Percentiles rank a stretch among this genome's conserved stretches.
These are phyloP conservation scores for Trichocladium uniseriatum DNA, from an alignment of 495 filamentous ascomycete genomes.

Conservation along the genomic window DNA sequence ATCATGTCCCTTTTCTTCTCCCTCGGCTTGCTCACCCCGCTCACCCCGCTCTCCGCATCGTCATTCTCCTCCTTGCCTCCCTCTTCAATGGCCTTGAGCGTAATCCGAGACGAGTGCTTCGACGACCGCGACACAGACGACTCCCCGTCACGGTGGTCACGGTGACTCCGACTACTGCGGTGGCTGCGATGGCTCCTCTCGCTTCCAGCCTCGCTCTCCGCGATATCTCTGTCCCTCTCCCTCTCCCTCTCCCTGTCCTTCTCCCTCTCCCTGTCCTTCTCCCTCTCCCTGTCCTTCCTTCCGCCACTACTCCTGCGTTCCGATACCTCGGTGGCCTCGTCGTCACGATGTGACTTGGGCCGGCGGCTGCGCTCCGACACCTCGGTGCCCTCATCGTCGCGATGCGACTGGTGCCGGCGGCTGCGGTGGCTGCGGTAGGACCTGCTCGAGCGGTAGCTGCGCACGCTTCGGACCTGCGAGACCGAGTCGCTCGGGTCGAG, in stretches of 20 bases:
- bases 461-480: constrained; percentile 15
- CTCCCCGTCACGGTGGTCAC: neutral
- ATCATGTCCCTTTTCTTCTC: constrained; percentile 47
- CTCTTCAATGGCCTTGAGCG: constrained; percentile 25
- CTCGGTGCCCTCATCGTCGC: constrained; percentile 15
- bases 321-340: no score
- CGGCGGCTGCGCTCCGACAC: constrained; percentile 17
- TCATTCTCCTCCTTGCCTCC: constrained; percentile 26
- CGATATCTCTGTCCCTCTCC: constrained; percentile 10
- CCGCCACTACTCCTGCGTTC: no score
- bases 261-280: constrained; percentile 11
- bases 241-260: constrained; percentile 18
- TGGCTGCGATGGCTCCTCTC: constrained; percentile 11
- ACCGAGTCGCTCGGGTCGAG: constrained; percentile 25
- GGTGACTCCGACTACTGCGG: neutral
- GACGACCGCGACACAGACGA: constrained; percentile 12
- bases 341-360: no score
- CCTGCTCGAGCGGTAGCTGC: constrained; percentile 11
- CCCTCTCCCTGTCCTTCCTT: constrained; percentile 19
- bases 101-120: neutral
- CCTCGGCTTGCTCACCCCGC: constrained; percentile 23
- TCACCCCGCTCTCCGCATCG: constrained; percentile 6
- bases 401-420: constrained; percentile 23
- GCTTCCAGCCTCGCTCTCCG: constrained; percentile 4
- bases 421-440: constrained; percentile 20